phyloP scores from a whole-genome alignment of 2,329 filamentous ascomycete species.

The Knufia petricola region DNA sequence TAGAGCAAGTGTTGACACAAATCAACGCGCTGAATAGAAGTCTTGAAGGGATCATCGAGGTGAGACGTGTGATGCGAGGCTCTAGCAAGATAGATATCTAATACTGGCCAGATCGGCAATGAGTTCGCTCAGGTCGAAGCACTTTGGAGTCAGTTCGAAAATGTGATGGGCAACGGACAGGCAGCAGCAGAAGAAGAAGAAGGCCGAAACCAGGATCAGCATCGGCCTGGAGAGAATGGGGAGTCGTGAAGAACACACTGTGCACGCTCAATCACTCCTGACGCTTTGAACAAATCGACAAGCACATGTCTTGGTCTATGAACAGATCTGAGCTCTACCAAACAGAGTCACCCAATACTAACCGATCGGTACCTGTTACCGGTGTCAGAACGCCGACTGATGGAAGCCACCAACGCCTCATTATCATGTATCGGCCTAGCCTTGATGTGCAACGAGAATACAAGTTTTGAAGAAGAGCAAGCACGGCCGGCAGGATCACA shows the following conservation, averaged over 20 bases:
- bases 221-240: conserved; percentile 1
- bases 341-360: not conserved
- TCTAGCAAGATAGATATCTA: conserved; percentile 1
- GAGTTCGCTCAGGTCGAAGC: conserved; percentile 96
- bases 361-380: conserved; percentile 7
- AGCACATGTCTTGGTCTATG: conserved; percentile 3
- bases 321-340: not conserved
- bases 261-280: not conserved
- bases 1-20: conserved; percentile 89
- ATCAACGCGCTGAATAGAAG: conserved; percentile 92
- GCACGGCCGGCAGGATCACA: conserved; percentile 37
- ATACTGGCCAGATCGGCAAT: conserved; percentile 61
- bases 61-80: conserved; percentile 34
- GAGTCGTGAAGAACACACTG: not conserved
- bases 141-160: conserved; percentile 94
- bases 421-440: not conserved
- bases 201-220: conserved; percentile 15
- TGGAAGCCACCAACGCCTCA: not conserved
- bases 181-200: conserved; percentile 17
- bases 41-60: conserved; percentile 81
- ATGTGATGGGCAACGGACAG: conserved; percentile 71
- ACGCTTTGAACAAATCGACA: not conserved
- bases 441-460: not conserved
- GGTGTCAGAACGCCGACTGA: conserved; percentile 13
- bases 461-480: conserved; percentile 8